Percentiles rank a stretch among this genome's conserved stretches.
These are phyloP conservation scores for Fragilaria radians DNA, from an alignment of 108 stramenopile species.

Conservation along the genomic window DNA sequence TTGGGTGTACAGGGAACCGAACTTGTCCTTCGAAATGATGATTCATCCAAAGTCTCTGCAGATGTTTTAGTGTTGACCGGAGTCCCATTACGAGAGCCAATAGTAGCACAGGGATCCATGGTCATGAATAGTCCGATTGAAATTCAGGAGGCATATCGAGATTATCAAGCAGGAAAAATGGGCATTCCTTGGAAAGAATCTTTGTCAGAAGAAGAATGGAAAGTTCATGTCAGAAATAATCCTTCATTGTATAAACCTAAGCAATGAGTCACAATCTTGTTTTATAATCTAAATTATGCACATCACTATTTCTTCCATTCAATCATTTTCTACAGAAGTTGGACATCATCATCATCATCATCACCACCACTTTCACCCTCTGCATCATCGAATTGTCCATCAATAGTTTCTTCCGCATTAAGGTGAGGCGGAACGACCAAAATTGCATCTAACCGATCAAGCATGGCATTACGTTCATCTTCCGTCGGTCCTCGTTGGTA, in stretches of 20 bases:
- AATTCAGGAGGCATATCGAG: constrained; percentile 57
- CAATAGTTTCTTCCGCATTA: constrained; percentile 21
- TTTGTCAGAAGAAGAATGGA: constrained; percentile 65
- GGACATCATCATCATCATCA: neutral
- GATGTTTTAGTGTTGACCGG: constrained; percentile 67
- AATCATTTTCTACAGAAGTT: neutral
- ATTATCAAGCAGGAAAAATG: constrained; percentile 66
- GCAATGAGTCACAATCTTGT: neutral
- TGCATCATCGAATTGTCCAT: constrained; percentile 36
- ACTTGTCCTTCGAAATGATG: too few species aligned
- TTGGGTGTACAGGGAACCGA: constrained; percentile 29
- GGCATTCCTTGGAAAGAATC: constrained; percentile 63
- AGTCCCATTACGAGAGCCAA: constrained; percentile 53
- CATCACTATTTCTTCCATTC: neutral
- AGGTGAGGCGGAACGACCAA: constrained; percentile 61
- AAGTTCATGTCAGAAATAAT: constrained; percentile 46
- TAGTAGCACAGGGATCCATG: constrained; percentile 64
- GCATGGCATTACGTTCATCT: constrained; percentile 48
- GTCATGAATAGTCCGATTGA: constrained; percentile 65
- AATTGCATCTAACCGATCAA: constrained; percentile 40
- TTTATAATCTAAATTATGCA: neutral
- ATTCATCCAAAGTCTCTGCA: too few species aligned
- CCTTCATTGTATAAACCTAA: constrained; percentile 40
- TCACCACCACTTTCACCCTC: neutral
- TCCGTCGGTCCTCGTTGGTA: constrained; percentile 6